phyloP scores from a whole-genome alignment of 441 rosid genomes.

The Gossypium aridum region DNA sequence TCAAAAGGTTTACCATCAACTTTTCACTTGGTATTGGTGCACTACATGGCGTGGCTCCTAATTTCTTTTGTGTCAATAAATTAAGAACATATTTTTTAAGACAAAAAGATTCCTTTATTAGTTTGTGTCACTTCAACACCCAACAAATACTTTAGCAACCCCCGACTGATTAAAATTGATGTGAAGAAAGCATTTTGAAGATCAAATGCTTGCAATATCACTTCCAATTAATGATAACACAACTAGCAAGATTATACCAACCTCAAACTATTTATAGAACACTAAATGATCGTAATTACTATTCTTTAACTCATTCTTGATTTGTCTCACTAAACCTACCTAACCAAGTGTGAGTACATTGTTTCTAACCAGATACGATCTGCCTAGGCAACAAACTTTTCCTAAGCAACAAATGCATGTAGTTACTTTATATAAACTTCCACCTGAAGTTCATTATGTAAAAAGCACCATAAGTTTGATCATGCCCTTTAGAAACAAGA shows the following conservation, averaged over 20 bases:
- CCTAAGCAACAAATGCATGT: neutral
- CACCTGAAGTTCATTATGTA: neutral
- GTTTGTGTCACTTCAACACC: neutral
- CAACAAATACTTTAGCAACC: neutral
- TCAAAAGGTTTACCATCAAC: neutral
- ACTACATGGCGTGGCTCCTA: neutral
- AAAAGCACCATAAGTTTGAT: neutral
- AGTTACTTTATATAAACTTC: neutral
- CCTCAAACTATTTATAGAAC: neutral
- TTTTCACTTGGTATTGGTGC: neutral
- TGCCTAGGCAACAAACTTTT: neutral
- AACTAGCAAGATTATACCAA: neutral
- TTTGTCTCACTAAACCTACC: neutral
- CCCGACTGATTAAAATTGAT: neutral
- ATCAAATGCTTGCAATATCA: neutral
- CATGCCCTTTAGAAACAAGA: neutral
- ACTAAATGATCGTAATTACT: neutral
- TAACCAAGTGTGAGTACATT: neutral
- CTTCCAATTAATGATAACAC: neutral
- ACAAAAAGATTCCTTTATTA: neutral
- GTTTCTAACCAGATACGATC: neutral
- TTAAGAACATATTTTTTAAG: neutral
- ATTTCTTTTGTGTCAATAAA: neutral
- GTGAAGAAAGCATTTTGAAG: neutral
- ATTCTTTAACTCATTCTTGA: neutral